A percentile compares a stretch with the other conserved stretches of the same genome.
Conservation (phyloP, 148 eudicot genomes). For the Chenopodium suecicum region DNA sequence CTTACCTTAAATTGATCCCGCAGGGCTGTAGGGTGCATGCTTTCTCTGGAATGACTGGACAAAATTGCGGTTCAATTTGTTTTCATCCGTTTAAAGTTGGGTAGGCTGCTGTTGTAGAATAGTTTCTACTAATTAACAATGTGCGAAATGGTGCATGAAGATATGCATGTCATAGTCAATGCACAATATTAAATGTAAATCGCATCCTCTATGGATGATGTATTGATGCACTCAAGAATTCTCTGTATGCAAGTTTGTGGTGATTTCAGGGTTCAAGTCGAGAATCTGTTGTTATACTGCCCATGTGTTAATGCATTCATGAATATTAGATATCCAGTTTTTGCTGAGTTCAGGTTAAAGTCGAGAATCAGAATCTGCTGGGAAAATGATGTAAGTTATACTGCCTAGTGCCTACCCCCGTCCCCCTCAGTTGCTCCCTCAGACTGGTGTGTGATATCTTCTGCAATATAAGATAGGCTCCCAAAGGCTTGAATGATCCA, state of each 20-base stretch:
- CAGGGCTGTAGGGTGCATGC: conserved; percentile 9
- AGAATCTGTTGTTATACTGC: too few relatives aligned
- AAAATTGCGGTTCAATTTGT: neutral
- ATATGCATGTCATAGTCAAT: conserved; percentile 3
- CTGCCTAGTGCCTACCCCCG: too few relatives aligned
- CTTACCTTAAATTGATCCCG: neutral
- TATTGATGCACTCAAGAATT: neutral
- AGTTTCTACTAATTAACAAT: neutral
- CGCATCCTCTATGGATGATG: neutral
- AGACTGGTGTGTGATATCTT: too few relatives aligned
- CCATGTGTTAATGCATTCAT: too few relatives aligned
- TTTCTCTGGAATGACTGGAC: neutral
- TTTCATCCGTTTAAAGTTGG: neutral
- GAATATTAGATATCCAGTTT: too few relatives aligned
- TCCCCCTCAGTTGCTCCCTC: too few relatives aligned
- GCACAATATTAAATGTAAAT: neutral
- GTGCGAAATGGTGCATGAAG: neutral
- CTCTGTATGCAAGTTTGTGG: neutral
- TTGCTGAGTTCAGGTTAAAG: too few relatives aligned
- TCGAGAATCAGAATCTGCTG: too few relatives aligned
- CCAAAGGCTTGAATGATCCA: too few relatives aligned
- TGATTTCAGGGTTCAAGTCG: neutral
- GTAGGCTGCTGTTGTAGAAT: neutral
- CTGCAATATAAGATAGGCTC: too few relatives aligned
- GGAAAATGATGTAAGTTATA: too few relatives aligned